Percentiles rank a stretch among this genome's conserved stretches.
Evolutionary conservation across 768 basidiomycete genomes (phyloP).

Genomic region (Mrakia blollopis): DNA sequence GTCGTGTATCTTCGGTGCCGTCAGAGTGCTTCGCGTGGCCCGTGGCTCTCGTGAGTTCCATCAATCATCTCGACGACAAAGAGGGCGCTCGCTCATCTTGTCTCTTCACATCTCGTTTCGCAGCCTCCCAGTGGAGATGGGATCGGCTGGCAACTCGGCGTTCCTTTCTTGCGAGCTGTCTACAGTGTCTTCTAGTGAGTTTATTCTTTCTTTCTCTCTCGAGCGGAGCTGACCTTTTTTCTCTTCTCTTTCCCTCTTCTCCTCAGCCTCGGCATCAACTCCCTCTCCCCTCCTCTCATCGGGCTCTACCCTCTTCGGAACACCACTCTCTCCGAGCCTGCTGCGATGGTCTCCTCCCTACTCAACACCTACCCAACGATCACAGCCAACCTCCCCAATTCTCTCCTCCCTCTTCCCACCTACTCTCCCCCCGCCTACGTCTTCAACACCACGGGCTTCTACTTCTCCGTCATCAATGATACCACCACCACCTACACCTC

Average conservation of each 20-base stretch:
- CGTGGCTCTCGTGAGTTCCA: constrained; percentile 35
- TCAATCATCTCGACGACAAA: background rate
- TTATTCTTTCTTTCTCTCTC: too few relatives aligned
- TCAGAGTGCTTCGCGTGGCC: constrained; percentile 43
- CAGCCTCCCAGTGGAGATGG: constrained; percentile 39
- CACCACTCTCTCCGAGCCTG: background rate
- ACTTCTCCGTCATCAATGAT: background rate
- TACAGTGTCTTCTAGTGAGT: constrained; percentile 41
- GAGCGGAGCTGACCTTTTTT: background rate
- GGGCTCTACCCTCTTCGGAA: constrained; percentile 36
- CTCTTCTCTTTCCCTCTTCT: background rate
- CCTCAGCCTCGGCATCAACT: constrained; percentile 39
- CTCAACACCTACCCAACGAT: constrained; percentile 13
- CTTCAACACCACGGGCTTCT: constrained; percentile 26
- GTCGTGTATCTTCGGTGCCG: constrained; percentile 34
- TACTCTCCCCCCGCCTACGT: constrained; percentile 9
- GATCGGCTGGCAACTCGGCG: constrained; percentile 43
- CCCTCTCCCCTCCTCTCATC: constrained; percentile 39
- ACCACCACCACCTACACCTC: background rate
- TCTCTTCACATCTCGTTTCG: background rate
- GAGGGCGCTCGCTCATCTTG: background rate
- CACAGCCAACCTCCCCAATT: constrained; percentile 16
- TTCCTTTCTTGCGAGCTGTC: constrained; percentile 40
- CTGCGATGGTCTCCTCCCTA: background rate
- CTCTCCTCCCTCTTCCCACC: constrained; percentile 24